Evolutionary conservation across 768 basidiomycete species (phyloP).

Genomic region (Leccinum boreale): DNA sequence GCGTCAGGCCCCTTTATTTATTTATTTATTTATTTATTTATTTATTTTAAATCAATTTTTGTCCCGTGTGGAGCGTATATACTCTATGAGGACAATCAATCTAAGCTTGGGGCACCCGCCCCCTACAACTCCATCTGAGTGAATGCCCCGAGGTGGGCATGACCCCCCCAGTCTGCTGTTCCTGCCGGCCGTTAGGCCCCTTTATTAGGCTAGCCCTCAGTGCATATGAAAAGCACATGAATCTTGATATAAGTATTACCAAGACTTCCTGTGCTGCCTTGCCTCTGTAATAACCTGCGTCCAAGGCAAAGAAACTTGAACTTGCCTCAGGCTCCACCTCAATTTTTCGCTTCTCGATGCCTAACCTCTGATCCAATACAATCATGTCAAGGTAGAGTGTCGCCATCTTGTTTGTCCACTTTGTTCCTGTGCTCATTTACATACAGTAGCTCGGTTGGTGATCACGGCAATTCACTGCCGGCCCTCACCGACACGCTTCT

Average conservation of each 20-base stretch:
- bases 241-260: no score
- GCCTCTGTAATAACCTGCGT: not conserved
- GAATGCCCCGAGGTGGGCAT: no score
- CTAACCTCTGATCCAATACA: not conserved
- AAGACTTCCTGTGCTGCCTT: not conserved
- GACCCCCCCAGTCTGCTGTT: no score
- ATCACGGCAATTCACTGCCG: not conserved
- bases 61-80: no score
- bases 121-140: no score
- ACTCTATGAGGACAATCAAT: no score
- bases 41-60: no score
- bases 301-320: not conserved
- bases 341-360: not conserved
- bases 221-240: not conserved
- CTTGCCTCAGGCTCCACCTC: not conserved
- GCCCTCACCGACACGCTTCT: constrained; percentile 3
- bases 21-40: no score
- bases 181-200: no score
- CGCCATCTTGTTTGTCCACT: not conserved
- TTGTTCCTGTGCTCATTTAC: not conserved
- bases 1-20: not conserved
- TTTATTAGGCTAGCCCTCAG: not conserved
- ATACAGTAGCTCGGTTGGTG: not conserved
- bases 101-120: no score
- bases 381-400: not conserved